Conservation (phyloP, 1,139 yeast genomes). For the Scheffersomyces lignicola region DNA sequence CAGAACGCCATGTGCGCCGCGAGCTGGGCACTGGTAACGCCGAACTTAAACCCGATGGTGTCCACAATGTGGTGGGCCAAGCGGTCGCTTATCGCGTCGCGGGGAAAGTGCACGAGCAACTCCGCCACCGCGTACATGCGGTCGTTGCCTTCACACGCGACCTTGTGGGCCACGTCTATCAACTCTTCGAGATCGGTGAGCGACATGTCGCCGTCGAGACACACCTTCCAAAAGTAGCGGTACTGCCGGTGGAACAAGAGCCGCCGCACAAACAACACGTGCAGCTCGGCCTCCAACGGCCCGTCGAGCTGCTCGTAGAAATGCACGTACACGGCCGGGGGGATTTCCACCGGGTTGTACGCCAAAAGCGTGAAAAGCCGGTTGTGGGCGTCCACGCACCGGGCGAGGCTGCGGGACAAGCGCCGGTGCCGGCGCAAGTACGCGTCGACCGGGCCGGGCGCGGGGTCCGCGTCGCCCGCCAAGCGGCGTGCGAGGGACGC, state of each 20-base stretch:
- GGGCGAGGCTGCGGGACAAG: conserved; percentile 4
- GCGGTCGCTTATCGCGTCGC: not conserved
- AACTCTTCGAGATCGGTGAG: conserved; percentile 40
- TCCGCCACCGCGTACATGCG: conserved; percentile 25
- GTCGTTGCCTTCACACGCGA: conserved; percentile 19
- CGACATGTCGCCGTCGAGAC: conserved; percentile 27
- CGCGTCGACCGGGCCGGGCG: not conserved
- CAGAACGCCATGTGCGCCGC: not conserved
- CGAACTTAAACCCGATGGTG: conserved; percentile 5
- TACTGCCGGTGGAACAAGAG: conserved; percentile 34
- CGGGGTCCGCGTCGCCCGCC: not conserved
- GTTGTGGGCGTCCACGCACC: conserved; percentile 29
- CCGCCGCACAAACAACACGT: conserved; percentile 24
- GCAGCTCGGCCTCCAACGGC: conserved; percentile 21
- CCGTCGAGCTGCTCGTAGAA: conserved; percentile 19
- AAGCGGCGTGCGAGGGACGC: not conserved
- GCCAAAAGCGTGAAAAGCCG: conserved; percentile 30
- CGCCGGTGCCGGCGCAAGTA: not conserved
- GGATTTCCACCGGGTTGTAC: conserved; percentile 33
- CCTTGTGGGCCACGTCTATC: conserved; percentile 24
- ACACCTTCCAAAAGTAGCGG: conserved; percentile 30
- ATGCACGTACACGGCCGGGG: conserved; percentile 27
- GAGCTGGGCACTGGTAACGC: not conserved
- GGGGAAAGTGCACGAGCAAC: conserved; percentile 11
- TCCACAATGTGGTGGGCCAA: conserved; percentile 3